Conservation (phyloP, 306 rosid genomes). For the Gastrolobium villosum region DNA sequence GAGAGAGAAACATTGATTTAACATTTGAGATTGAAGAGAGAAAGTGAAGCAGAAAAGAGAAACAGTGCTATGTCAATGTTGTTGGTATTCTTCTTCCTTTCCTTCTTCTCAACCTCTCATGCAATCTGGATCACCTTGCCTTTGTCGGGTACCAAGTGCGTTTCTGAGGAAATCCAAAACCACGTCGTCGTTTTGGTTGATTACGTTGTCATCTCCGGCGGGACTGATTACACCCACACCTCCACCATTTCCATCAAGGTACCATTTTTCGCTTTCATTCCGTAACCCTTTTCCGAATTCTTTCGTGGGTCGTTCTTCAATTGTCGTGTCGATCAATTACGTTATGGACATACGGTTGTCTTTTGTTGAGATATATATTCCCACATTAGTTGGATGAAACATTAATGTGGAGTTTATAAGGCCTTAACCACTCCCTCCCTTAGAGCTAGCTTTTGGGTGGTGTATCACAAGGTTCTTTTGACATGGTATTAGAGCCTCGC, state of each 20-base stretch:
- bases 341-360: background rate
- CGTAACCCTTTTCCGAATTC: slow-evolving; percentile 4
- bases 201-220: slow-evolving; percentile 59
- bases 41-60: background rate
- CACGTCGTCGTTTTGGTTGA: slow-evolving; percentile 91
- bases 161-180: slow-evolving; percentile 87
- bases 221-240: slow-evolving; percentile 37
- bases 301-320: slow-evolving; percentile 13
- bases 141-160: slow-evolving; percentile 71
- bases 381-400: too few relatives aligned
- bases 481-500: too few relatives aligned
- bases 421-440: too few relatives aligned
- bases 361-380: too few relatives aligned
- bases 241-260: slow-evolving; percentile 83
- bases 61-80: slow-evolving; percentile 35
- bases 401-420: too few relatives aligned
- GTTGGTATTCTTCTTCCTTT: slow-evolving; percentile 23
- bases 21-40: background rate
- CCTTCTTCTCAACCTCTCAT: slow-evolving; percentile 39
- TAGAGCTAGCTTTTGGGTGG: too few relatives aligned
- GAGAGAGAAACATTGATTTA: too few relatives aligned
- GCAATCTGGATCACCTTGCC: slow-evolving; percentile 76
- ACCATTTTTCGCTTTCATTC: background rate
- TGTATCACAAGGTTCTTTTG: too few relatives aligned
- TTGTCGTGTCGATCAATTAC: slow-evolving; percentile 17